A percentile compares a stretch with the other conserved stretches of the same genome.
Conservation (phyloP, 2,329 filamentous ascomycete species). For the Plectosphaerella plurivora region DNA sequence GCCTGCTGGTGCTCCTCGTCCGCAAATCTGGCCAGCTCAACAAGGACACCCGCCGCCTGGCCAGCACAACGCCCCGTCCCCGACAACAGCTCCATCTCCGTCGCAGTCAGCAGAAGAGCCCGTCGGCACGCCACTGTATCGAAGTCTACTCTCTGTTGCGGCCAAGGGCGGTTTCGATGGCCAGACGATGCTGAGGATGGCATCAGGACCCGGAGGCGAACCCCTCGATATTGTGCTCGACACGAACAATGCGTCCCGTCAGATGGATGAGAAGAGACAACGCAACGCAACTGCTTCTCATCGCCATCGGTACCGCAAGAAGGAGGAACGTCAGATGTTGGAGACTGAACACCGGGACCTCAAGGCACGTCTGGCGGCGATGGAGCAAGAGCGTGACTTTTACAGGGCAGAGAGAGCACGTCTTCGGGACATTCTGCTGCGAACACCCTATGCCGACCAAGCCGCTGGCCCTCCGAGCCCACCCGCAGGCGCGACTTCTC, state of each 20-base stretch:
- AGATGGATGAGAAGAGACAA: conserved; percentile 80
- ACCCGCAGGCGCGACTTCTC: conserved; percentile 25
- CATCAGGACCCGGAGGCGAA: conserved; percentile 31
- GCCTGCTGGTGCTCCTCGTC: neutral
- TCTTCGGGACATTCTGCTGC: conserved; percentile 60
- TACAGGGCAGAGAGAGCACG: conserved; percentile 71
- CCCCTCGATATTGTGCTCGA: conserved; percentile 60
- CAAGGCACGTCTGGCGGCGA: conserved; percentile 44
- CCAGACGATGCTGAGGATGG: conserved; percentile 13
- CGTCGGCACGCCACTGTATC: conserved; percentile 20
- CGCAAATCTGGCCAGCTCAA: neutral
- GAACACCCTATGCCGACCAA: conserved; percentile 51
- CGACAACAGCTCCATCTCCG: too few species aligned
- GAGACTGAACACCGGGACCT: conserved; percentile 66
- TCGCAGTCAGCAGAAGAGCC: neutral
- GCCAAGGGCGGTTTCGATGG: conserved; percentile 6
- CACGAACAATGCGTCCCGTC: conserved; percentile 74
- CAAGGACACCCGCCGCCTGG: too few species aligned
- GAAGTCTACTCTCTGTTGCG: conserved; percentile 10
- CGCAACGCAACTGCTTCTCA: conserved; percentile 83
- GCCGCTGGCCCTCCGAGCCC: conserved; percentile 52
- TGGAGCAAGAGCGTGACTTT: conserved; percentile 63
- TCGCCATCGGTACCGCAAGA: conserved; percentile 74
- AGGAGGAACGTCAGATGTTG: conserved; percentile 71
- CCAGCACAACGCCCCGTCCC: too few species aligned